These are phyloP conservation scores for Scedosporium minutisporum DNA, from an alignment of 2,329 filamentous ascomycete genomes.

Conservation along the genomic window DNA sequence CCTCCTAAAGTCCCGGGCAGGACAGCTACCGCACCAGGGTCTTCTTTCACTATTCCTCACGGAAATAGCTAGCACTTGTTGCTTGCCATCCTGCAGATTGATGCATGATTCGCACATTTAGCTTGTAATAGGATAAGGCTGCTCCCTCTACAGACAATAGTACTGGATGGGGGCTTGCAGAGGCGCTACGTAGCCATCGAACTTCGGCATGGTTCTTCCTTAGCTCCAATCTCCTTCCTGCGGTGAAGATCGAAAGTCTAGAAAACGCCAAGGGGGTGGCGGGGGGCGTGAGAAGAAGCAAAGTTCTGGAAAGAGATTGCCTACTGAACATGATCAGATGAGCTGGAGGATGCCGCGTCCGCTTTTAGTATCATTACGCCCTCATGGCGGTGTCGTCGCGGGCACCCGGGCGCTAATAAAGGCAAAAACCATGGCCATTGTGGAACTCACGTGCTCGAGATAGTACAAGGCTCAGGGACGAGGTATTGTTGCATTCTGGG, in stretches of 20 bases:
- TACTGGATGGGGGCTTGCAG: neutral
- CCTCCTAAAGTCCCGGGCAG: too few relatives aligned
- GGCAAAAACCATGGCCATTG: neutral
- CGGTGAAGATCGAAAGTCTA: neutral
- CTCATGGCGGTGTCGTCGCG: neutral
- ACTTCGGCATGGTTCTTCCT: neutral
- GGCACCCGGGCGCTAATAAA: neutral
- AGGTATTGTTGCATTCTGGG: neutral
- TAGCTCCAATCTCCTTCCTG: neutral
- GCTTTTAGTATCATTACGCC: neutral
- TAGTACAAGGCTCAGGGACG: neutral
- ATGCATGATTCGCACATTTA: neutral
- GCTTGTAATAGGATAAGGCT: neutral
- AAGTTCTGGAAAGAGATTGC: neutral
- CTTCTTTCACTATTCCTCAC: neutral
- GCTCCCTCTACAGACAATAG: neutral
- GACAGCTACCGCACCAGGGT: neutral
- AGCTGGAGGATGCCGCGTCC: neutral
- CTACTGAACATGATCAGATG: neutral
- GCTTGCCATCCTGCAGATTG: neutral
- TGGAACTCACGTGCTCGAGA: neutral
- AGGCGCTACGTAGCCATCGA: neutral
- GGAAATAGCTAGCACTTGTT: neutral
- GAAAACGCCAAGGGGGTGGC: neutral
- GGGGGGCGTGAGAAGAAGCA: neutral